Base-by-base conservation (phyloP, 2,329 filamentous ascomycete species). In the Coniochaeta ligniaria region DNA sequence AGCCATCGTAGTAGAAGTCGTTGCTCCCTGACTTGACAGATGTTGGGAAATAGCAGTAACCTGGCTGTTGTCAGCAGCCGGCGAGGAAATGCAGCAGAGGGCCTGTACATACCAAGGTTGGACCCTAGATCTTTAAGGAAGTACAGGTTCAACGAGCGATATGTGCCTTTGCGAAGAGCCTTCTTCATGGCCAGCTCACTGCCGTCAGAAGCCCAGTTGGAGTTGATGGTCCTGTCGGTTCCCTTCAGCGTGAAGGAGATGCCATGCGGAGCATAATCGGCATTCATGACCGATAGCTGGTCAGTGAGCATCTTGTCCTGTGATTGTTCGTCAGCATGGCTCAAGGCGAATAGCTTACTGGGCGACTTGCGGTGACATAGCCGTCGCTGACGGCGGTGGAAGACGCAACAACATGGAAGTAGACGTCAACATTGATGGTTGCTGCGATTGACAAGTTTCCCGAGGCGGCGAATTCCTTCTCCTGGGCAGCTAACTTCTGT, bases 211-310 rank as follows among this genome's bases (percentile, higher is more conserved):
- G 78, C 77, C 78, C 79, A 83, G 66, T 70, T 69, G 22, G 69
- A 43, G 72, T 83, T 82, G 66, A 81, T 69, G 38, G 80, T 71
- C 59, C 61, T 64, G 60, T 68, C 66, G 33, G 66, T 78, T 59
- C 72, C 72, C 22, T 74, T 70, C 45, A 80, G 73, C 28, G 71
- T 73, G 69, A 83, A 83, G 1, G 67, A 66, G 64, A 82, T 73
- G 59, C 74, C 73, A 35, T 80, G 72, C 0, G 74, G 71, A 20
- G 70, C 71, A 61, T 76, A 83, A 17, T 76, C 76, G 0, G 64
- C 59, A 67, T 82, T 83, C 66, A 83, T 66, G 22, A 76, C 74
- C 3, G 69, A 63, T n/a, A 82, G 66, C 70, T 83, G 79, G 59
- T 71, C 63, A 55, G 67, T 60, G 45, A 79, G 60, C 63, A 72